Evolutionary conservation across 2,329 filamentous ascomycete genomes (phyloP), one percentile per base, ranked within the genome.

Genomic region (Paracorniculantispora psalliotae): DNA sequence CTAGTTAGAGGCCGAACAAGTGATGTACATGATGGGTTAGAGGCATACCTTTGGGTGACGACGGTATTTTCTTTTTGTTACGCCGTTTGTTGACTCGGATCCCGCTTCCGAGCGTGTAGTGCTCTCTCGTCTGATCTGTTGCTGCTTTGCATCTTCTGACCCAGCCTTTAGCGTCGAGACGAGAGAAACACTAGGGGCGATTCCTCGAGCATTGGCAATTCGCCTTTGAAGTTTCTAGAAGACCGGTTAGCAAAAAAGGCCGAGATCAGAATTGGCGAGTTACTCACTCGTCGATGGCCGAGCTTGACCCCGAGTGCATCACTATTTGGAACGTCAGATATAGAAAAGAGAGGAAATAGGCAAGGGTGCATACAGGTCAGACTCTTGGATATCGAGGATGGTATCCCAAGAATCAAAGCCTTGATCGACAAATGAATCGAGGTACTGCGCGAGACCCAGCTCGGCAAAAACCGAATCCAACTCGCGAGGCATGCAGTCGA

Each of bases 361-460:
- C 15, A 25, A 19, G 50, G 30, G 19, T 26, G 75, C 86, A 71
- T 73, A 91, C 88, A 94, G 79, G 68, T 94, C 90, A 25, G 88
- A 89, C 72, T 93, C 90, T 61, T 90, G 91, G 57, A 94, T 92
- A 68, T 93, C 90, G 53, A 92, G 78, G 58, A 93, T 86, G 1
- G 87, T 92, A 35, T 91, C 88, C 90, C 90, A 93, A 12, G 86
- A 85, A 71, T 94, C 90, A 71, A 94, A 94, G 3, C 90, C 90
- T 73, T 93, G 89, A 56, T 90, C 84, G 46, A 90, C 71, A 66
- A 94, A 90, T 59, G 79, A 75, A 64, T 87, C 80, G 61, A 90
- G 81, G 75, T 94, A 93, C 74, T 92, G 88, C 75, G 84, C 79
- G 72, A 94, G 81, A 70, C 89, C 90, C 79, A 93, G 79, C 79